Evolutionary conservation across 805 yeast species (phyloP), one percentile per base, ranked within the genome.

Genomic region (Kazachstania viticola): DNA sequence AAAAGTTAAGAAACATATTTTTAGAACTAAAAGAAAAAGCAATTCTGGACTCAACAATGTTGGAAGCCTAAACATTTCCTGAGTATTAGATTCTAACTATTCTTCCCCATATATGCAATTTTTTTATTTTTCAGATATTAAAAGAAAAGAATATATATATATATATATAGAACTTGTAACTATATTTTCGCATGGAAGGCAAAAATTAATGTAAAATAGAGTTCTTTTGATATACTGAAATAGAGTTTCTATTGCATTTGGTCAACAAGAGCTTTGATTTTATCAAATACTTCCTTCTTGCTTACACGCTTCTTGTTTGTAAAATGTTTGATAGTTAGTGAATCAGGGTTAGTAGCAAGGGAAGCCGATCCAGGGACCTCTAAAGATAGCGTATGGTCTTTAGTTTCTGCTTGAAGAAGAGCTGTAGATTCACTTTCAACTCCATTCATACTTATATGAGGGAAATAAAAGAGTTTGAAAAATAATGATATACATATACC

Each of bases 21-120:
- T 46, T 66, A 18, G 75, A 72, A 39, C 88, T 85, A 0, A 70
- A 68, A 37, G 46, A 58, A 8, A 55, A 57, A n/a, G n/a, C n/a
- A n/a, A n/a, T n/a, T n/a, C n/a, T n/a, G n/a, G n/a, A n/a, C n/a
- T n/a, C n/a, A n/a, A n/a, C n/a, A n/a, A n/a, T n/a, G n/a, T n/a
- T n/a, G n/a, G n/a, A n/a, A n/a, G n/a, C n/a, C n/a, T n/a, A n/a
- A n/a, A n/a, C n/a, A n/a, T n/a, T n/a, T n/a, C n/a, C n/a, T n/a
- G n/a, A n/a, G n/a, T n/a, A n/a, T n/a, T n/a, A n/a, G n/a, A n/a
- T n/a, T n/a, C n/a, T n/a, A n/a, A n/a, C n/a, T n/a, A n/a, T n/a
- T n/a, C n/a, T n/a, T n/a, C n/a, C n/a, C n/a, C n/a, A n/a, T n/a
- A n/a, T n/a, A n/a, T n/a, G n/a, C n/a, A n/a, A n/a, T n/a, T n/a